A percentile compares a stretch with the other conserved stretches of the same genome.
Conservation (phyloP, 2,329 filamentous ascomycete genomes). For the Curvularia verruculosa region DNA sequence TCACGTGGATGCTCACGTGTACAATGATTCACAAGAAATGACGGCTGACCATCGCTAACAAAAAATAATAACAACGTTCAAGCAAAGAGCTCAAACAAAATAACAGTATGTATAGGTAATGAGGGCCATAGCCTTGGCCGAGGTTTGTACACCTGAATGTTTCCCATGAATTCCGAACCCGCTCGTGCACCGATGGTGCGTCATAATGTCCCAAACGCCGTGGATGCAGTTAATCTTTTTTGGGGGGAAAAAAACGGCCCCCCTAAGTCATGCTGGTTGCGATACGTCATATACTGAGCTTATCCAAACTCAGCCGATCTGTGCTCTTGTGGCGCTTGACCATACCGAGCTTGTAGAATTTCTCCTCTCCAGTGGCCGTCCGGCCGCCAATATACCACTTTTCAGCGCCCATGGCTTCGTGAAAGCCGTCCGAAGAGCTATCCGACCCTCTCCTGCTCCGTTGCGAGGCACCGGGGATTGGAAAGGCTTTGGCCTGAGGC, state of each 20-base stretch:
- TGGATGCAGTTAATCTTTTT: conserved; percentile 31
- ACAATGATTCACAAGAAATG: background rate
- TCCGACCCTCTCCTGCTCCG: conserved; percentile 70
- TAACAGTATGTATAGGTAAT: conserved; percentile 17
- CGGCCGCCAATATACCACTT: conserved; percentile 84
- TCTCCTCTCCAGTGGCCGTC: conserved; percentile 77
- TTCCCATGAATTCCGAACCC: conserved; percentile 19
- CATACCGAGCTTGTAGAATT: conserved; percentile 81
- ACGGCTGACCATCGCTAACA: background rate
- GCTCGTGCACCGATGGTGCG: conserved; percentile 15
- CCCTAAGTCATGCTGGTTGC: background rate
- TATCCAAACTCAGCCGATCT: conserved; percentile 75
- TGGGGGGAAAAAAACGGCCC: background rate
- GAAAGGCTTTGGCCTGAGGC: conserved; percentile 44
- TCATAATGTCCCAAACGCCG: conserved; percentile 33
- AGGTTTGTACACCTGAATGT: conserved; percentile 9
- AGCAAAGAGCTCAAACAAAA: conserved; percentile 8
- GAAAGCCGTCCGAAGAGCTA: conserved; percentile 76
- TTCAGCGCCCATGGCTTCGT: conserved; percentile 72
- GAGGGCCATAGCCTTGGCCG: conserved; percentile 3
- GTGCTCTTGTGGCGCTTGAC: conserved; percentile 74
- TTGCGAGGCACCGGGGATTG: conserved; percentile 43
- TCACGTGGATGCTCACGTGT: conserved; percentile 17
- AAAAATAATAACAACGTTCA: conserved; percentile 4
- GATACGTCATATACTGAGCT: conserved; percentile 69